Conservation (phyloP, 495 filamentous ascomycete genomes). For the Cairneyella variabilis region DNA sequence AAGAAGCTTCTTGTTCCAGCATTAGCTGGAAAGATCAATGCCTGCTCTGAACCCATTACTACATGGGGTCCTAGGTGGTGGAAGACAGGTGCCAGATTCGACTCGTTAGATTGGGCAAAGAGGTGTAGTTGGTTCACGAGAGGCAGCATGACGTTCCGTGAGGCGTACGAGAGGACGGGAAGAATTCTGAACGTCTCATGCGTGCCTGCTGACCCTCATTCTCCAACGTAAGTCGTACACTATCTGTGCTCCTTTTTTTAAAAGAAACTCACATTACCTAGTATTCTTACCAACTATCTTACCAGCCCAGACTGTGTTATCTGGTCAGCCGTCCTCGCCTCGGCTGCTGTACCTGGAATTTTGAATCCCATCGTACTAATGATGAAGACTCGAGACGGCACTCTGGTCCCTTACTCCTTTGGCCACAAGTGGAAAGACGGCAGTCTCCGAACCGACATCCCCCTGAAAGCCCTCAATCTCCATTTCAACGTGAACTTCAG, state of each 20-base stretch:
- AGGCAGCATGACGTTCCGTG: constrained; percentile 87
- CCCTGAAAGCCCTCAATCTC: constrained; percentile 85
- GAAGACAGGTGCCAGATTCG: constrained; percentile 89
- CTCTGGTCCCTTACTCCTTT: constrained; percentile 80
- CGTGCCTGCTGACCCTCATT: constrained; percentile 95
- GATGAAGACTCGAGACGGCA: constrained; percentile 80
- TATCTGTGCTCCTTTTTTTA: too few species aligned
- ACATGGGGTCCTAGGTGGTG: constrained; percentile 84
- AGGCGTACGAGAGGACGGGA: constrained; percentile 92
- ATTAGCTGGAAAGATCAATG: constrained; percentile 76
- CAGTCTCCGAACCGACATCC: constrained; percentile 88
- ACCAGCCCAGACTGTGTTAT: constrained; percentile 96
- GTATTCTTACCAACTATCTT: constrained; percentile 88
- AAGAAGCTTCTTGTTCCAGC: constrained; percentile 81
- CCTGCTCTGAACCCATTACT: constrained; percentile 72
- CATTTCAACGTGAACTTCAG: constrained; percentile 98
- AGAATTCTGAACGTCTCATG: constrained; percentile 94
- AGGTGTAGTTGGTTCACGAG: constrained; percentile 83
- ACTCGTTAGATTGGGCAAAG: constrained; percentile 86
- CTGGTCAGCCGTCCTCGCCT: constrained; percentile 94
- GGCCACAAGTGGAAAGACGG: constrained; percentile 99
- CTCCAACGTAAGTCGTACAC: constrained; percentile 51
- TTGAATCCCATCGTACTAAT: constrained; percentile 94
- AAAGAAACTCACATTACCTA: too few species aligned
- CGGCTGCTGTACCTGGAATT: constrained; percentile 93